These are phyloP conservation scores for Leptographium radiaticola DNA, from an alignment of 2,329 filamentous ascomycete genomes.

Conservation along the genomic window DNA sequence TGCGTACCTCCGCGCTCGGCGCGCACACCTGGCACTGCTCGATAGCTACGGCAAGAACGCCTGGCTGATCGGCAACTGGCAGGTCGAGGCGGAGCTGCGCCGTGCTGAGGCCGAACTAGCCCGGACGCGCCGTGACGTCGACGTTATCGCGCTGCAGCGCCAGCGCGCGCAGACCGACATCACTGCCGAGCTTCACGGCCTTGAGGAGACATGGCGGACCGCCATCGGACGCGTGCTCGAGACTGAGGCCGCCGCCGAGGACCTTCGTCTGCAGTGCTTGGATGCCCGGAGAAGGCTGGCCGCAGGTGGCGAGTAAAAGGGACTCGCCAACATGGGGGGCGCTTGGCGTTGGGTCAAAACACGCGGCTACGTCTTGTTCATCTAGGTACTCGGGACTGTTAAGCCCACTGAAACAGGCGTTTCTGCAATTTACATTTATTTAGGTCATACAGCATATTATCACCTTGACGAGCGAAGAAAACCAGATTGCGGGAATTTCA, in stretches of 20 bases:
- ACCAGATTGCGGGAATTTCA: not conserved
- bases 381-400: not conserved
- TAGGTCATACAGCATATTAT: too few relatives aligned
- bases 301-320: not conserved
- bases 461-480: not conserved
- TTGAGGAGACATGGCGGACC: conserved; percentile 64
- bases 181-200: conserved; percentile 54
- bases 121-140: conserved; percentile 52
- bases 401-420: too few relatives aligned
- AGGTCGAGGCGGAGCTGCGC: conserved; percentile 59
- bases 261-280: conserved; percentile 52
- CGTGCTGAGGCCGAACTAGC: conserved; percentile 64
- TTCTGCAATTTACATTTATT: too few relatives aligned
- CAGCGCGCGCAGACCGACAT: conserved; percentile 58
- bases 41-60: conserved; percentile 77
- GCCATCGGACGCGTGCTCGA: conserved; percentile 72
- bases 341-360: not conserved
- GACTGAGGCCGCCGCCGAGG: conserved; percentile 73
- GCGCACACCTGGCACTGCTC: conserved; percentile 53
- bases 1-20: conserved; percentile 38
- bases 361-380: not conserved
- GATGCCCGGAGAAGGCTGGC: conserved; percentile 39
- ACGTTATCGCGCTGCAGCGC: conserved; percentile 58
- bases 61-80: conserved; percentile 78
- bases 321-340: not conserved